Evolutionary conservation across 139 green algal genomes (phyloP).

Genomic region (Asterochloris erici): DNA sequence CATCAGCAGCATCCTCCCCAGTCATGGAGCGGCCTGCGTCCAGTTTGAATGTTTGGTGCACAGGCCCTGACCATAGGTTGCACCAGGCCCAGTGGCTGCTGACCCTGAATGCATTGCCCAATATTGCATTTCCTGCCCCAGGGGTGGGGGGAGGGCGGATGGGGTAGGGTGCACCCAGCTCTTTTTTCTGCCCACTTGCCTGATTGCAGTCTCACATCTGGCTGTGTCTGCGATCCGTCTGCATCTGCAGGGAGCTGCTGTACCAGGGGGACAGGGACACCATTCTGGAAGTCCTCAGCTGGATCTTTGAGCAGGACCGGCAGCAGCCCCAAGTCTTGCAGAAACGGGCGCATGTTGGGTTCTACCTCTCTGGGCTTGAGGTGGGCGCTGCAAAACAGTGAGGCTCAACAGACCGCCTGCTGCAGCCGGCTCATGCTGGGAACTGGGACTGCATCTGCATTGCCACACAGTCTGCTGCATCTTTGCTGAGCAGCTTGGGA

Average conservation of each 20-base stretch:
- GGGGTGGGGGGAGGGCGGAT: too few relatives aligned
- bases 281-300: not conserved
- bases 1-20: not conserved
- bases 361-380: slow-evolving; percentile 4
- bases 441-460: too few relatives aligned
- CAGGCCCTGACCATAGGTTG: too few relatives aligned
- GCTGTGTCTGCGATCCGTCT: not conserved
- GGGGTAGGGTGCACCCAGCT: too few relatives aligned
- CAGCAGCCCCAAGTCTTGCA: slow-evolving; percentile 4
- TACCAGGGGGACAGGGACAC: slow-evolving; percentile 7
- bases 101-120: too few relatives aligned
- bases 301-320: not conserved
- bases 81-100: too few relatives aligned
- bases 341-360: slow-evolving; percentile 8
- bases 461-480: too few relatives aligned
- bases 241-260: not conserved
- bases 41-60: not conserved
- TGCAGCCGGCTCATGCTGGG: too few relatives aligned
- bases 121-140: too few relatives aligned
- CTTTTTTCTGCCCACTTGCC: too few relatives aligned
- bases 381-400: not conserved
- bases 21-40: not conserved
- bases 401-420: too few relatives aligned
- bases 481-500: too few relatives aligned
- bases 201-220: not conserved